Percentiles rank a stretch among this genome's conserved stretches.
These are phyloP conservation scores for Rosa persica DNA, from an alignment of 306 rosid species.

Conservation along the genomic window DNA sequence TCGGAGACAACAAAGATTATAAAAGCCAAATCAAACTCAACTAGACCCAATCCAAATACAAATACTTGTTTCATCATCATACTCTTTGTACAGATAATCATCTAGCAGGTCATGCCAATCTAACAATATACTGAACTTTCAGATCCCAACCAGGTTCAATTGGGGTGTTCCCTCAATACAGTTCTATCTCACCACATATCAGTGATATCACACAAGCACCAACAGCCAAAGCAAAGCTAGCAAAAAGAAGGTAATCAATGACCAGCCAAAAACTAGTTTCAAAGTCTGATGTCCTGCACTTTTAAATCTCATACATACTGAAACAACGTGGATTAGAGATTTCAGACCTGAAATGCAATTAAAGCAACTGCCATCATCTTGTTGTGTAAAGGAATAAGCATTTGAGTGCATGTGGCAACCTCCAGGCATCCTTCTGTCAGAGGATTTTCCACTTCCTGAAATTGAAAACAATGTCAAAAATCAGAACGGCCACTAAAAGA, in stretches of 20 bases:
- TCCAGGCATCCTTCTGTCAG: constrained; percentile 50
- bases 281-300: not conserved
- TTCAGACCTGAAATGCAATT: constrained; percentile 65
- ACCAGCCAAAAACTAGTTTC: constrained; percentile 9
- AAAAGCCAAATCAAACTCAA: not conserved
- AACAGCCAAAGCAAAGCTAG: constrained; percentile 9
- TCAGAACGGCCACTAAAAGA: constrained; percentile 27
- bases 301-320: constrained; percentile 12
- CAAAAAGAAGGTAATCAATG: not conserved
- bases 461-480: constrained; percentile 18
- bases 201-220: constrained; percentile 2
- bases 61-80: not conserved
- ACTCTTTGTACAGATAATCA: not conserved
- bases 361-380: constrained; percentile 61
- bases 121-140: not conserved
- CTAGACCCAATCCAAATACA: constrained; percentile 9
- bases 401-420: constrained; percentile 56
- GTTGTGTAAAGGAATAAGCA: constrained; percentile 57
- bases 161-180: not conserved
- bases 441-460: constrained; percentile 61
- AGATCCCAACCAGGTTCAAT: not conserved
- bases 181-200: constrained; percentile 9
- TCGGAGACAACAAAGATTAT: not conserved
- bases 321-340: not conserved
- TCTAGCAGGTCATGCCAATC: not conserved